Base-by-base conservation (phyloP, 2,329 filamentous ascomycete species). In the Fonsecaea pedrosoi region DNA sequence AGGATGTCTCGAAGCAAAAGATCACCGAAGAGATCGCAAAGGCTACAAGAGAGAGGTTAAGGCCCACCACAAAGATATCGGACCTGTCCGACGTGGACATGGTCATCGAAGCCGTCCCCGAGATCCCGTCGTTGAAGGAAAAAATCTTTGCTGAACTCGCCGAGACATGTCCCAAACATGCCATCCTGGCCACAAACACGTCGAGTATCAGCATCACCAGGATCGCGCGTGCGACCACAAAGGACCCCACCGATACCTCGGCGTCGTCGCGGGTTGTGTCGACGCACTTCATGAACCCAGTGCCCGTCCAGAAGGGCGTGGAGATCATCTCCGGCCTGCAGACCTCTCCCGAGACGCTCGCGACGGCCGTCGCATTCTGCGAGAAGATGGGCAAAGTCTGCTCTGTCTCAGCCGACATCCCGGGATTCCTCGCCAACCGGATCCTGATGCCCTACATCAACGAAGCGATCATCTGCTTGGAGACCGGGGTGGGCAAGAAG, bases 361-460 rank as follows among this genome's bases (percentile, higher is more conserved):
- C 92, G 18, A 92, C 90, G 0, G 92, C 95, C 2, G 81, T 98
- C 10, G 90, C 87, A 5, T 94, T 99, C 77, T 94, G 94, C 80
- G 88, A 90, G 81, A 88, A 88, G 67, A 96, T 99, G 92, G 94
- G 94, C 75, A 99, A 99, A 82, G 85, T 98, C 60, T 83, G 93
- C 0, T 96, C 94, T 3, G 87, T 91, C 35, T 96, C 92, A 13
- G 91, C 92, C 15, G 95, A 99, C 79, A 88, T 91, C 0, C 95
- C 95, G 0, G 95, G 95, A 1, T 99, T 99, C 83, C 84, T 99
- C 30, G 95, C 95, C 37, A 99, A 99, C 79, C 86, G 95, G 9
- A 99, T 99, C 69, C 82, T 99, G 67, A 99, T 99, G 95, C 95
- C 95, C 0, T 99, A 99, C 78, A 97, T 99, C 83, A 99, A 99